Conservation (phyloP, 2,329 filamentous ascomycete species). For the Hypoxylon sp. region DNA sequence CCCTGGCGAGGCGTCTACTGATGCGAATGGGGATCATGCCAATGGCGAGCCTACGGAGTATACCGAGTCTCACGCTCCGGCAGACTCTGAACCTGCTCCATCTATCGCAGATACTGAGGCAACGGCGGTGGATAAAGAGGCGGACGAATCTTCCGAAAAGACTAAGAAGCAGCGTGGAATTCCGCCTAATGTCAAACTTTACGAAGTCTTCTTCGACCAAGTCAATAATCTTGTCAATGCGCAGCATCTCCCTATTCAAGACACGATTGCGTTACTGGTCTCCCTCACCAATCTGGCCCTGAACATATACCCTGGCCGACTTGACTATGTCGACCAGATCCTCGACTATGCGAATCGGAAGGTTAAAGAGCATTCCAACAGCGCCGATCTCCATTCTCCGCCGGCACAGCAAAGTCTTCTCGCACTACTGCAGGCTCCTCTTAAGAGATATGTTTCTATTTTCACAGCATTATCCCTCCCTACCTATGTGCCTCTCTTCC, state of each 20-base stretch:
- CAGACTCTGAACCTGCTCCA: constrained; percentile 53
- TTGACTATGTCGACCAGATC: constrained; percentile 97
- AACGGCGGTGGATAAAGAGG: constrained; percentile 62
- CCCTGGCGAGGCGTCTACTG: constrained; percentile 50
- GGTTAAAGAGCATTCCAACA: constrained; percentile 89
- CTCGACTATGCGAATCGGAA: constrained; percentile 89
- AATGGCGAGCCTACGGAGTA: constrained; percentile 54
- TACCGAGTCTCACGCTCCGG: constrained; percentile 48
- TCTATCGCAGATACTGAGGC: constrained; percentile 62
- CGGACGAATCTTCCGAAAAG: constrained; percentile 42
- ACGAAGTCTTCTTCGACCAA: constrained; percentile 97
- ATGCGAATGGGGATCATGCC: constrained; percentile 54
- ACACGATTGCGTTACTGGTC: constrained; percentile 93
- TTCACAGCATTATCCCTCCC: constrained; percentile 97
- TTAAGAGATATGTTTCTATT: constrained; percentile 90
- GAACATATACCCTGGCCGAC: constrained; percentile 91
- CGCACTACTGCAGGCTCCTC: constrained; percentile 87
- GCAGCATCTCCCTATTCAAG: constrained; percentile 90
- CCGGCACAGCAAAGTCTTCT: constrained; percentile 90
- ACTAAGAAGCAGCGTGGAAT: constrained; percentile 65
- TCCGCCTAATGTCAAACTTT: constrained; percentile 85
- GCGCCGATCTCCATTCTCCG: constrained; percentile 91
- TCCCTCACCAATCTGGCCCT: constrained; percentile 93
- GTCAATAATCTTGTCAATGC: constrained; percentile 93
- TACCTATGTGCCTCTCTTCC: constrained; percentile 88